Base-by-base conservation (phyloP, 2,329 filamentous ascomycete species). In the Aspergillus texensis region DNA sequence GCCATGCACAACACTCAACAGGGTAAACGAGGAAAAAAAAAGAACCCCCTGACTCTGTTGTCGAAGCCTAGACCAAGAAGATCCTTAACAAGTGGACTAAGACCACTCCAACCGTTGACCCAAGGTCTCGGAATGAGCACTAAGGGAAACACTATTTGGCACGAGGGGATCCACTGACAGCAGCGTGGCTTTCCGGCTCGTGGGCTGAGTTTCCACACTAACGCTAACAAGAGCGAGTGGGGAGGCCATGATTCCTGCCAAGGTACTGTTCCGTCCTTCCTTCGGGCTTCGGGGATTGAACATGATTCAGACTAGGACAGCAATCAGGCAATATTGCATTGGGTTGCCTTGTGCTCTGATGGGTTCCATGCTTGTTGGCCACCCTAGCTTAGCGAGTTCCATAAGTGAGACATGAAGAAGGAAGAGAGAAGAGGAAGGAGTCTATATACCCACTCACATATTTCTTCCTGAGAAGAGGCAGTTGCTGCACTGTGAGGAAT, bases 111-210 rank as follows among this genome's bases (percentile, higher is more conserved):
- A 39, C 52, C n/a, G 52, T 55, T 55, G 52, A 55, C 52, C 52
- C 52, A 55, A 39, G 32, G 52, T 39, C 52, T 55, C 32, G 52
- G 52, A 55, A 55, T 55, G 52, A 14, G 32, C 34, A 39, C 21
- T 55, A 39, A 39, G 6, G 32, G 34, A 21, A 55, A 26, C 32
- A 26, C 52, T 24, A 55, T 39, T 55, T 36, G 52, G n/a, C 19
- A 24, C 11, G 19, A 32, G 3, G 52, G 52, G 16, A n/a, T 26
- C 52, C 52, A 55, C 52, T 39, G 48, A 12, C 48, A 30, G 52
- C 28, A 55, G 52, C 52, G 52, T 55, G n/a, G 32, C 32, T 36
- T 55, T 55, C 52, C 52, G 48, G 48, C 48, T 52, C 48, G 48
- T 52, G 48, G 46, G 19, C n/a, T 52, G 26, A 8, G 16, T 32